These are phyloP conservation scores for Sarocladium oryzae DNA, from an alignment of 2,329 filamentous ascomycete genomes.

Conservation along the genomic window DNA sequence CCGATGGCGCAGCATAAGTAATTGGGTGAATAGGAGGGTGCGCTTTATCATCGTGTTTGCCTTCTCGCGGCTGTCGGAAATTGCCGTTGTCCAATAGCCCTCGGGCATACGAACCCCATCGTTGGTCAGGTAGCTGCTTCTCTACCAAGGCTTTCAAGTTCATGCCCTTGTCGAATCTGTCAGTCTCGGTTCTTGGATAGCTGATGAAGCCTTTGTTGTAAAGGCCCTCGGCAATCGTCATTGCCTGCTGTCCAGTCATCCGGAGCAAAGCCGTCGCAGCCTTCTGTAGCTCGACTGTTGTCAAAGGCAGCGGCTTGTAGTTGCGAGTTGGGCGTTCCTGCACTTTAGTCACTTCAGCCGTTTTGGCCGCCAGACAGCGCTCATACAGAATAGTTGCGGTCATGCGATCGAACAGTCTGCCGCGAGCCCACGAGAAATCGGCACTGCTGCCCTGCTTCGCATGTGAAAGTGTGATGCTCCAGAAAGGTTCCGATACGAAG, in stretches of 20 bases:
- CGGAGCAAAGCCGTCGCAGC: constrained; percentile 82
- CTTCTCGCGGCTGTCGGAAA: constrained; percentile 76
- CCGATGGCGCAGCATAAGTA: constrained; percentile 64
- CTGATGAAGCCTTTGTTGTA: constrained; percentile 97
- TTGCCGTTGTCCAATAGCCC: constrained; percentile 60
- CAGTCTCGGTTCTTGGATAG: constrained; percentile 94
- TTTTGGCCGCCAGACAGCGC: constrained; percentile 69
- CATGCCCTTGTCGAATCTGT: constrained; percentile 88
- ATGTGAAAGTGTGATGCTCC: constrained; percentile 83
- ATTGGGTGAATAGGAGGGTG: constrained; percentile 97
- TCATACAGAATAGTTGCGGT: constrained; percentile 78
- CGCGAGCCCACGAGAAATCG: constrained; percentile 76
- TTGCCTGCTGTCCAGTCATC: constrained; percentile 87
- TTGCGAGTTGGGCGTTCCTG: constrained; percentile 88
- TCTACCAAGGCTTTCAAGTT: constrained; percentile 72
- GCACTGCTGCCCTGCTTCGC: constrained; percentile 71
- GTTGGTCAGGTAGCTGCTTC: constrained; percentile 70
- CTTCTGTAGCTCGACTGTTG: constrained; percentile 94
- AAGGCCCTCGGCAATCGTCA: constrained; percentile 78
- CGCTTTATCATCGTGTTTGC: constrained; percentile 88
- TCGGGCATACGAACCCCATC: constrained; percentile 79
- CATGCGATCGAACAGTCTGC: constrained; percentile 82
- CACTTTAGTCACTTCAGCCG: constrained; percentile 75
- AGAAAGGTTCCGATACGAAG: constrained; percentile 88
- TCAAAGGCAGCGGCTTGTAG: constrained; percentile 88